These are phyloP conservation scores for Tricholoma terreum DNA, from an alignment of 768 basidiomycete genomes.

Conservation along the genomic window DNA sequence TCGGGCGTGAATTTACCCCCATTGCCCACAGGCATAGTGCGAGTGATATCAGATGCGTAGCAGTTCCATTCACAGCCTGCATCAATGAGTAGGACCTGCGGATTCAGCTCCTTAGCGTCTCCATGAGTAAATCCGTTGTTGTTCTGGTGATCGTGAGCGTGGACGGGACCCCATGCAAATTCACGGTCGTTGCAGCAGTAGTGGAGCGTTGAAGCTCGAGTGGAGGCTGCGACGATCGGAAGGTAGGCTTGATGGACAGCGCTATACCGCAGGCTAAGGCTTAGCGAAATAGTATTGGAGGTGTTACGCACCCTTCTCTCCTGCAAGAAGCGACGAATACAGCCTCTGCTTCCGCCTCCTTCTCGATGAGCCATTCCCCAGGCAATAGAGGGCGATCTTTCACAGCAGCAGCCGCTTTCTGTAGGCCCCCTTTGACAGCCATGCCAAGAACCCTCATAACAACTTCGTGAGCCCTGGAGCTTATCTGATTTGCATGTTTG, in stretches of 20 bases:
- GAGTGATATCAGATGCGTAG: constrained; percentile 57
- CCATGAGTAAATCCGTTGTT: constrained; percentile 41
- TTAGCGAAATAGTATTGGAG: not conserved
- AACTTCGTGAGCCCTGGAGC: constrained; percentile 84
- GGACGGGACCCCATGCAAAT: constrained; percentile 80
- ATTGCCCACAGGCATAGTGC: constrained; percentile 92
- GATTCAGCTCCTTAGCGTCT: constrained; percentile 40
- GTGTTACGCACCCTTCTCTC: constrained; percentile 70
- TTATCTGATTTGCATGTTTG: constrained; percentile 78
- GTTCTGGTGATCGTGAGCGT: constrained; percentile 53
- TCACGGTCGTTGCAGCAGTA: constrained; percentile 92
- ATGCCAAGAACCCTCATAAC: constrained; percentile 89
- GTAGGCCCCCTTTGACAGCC: constrained; percentile 58
- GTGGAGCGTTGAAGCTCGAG: constrained; percentile 85
- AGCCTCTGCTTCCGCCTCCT: constrained; percentile 92
- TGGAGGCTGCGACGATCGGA: constrained; percentile 88
- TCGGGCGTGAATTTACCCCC: constrained; percentile 84
- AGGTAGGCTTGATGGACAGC: constrained; percentile 86
- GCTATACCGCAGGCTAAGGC: constrained; percentile 35
- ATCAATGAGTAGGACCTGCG: constrained; percentile 86
- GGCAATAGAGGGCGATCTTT: constrained; percentile 56
- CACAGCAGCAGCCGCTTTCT: constrained; percentile 41
- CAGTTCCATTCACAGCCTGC: constrained; percentile 87
- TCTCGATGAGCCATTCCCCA: constrained; percentile 84
- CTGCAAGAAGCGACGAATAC: constrained; percentile 89